Evolutionary conservation across 176 grass and related monocot genomes (phyloP).

Genomic region (Carex pumila): DNA sequence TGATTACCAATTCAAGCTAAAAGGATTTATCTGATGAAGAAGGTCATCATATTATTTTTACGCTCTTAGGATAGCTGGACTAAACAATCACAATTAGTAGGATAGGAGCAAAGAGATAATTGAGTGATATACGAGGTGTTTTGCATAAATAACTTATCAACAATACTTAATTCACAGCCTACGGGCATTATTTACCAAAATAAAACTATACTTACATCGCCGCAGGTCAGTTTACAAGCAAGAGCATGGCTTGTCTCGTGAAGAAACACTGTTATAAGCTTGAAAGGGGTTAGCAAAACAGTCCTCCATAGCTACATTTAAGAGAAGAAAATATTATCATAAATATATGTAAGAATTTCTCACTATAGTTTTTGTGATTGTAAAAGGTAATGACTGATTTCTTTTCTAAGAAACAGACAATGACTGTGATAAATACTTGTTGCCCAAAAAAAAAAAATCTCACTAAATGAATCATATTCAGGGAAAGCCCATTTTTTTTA

Average conservation of each 20-base stretch:
- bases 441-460: neutral
- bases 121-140: neutral
- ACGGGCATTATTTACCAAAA: too few relatives aligned
- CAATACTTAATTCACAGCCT: slow-evolving; percentile 58
- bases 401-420: neutral
- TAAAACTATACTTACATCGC: slow-evolving; percentile 47
- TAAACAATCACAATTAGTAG: neutral
- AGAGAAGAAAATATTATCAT: neutral
- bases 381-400: neutral
- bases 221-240: slow-evolving; percentile 96
- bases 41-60: neutral
- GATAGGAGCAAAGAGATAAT: neutral
- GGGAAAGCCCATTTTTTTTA: neutral
- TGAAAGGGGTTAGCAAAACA: slow-evolving; percentile 89
- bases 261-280: slow-evolving; percentile 99
- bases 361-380: neutral
- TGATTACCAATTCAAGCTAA: neutral
- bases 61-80: neutral
- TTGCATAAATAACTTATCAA: neutral
- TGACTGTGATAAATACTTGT: neutral
- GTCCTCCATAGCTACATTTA: slow-evolving; percentile 77
- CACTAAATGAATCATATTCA: neutral
- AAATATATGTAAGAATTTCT: neutral
- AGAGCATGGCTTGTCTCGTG: slow-evolving; percentile 98
- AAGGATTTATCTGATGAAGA: neutral